Evolutionary conservation across 2,329 filamentous ascomycete genomes (phyloP).

Genomic region (Diaporthe nobilis): DNA sequence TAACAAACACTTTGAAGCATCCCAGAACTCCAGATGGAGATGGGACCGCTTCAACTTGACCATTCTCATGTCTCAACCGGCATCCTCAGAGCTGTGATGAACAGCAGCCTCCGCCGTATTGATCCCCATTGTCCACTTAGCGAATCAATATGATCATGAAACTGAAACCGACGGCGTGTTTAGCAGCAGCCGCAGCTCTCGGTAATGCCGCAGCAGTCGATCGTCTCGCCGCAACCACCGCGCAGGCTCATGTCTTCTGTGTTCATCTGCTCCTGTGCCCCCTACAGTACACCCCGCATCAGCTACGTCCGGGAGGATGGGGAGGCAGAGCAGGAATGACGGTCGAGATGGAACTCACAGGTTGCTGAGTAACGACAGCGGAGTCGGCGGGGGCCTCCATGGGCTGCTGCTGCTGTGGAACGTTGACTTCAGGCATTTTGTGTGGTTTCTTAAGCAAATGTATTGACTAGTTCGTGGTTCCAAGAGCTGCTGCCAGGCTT

Average conservation of each 20-base stretch:
- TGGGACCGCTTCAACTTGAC: not conserved
- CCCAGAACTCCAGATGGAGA: not conserved
- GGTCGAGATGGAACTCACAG: not conserved
- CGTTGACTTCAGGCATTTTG: conserved; percentile 34
- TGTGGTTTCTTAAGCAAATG: not conserved
- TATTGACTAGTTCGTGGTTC: not conserved
- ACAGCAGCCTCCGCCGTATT: not conserved
- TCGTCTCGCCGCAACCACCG: conserved; percentile 40
- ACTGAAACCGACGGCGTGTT: not conserved
- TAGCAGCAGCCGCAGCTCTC: conserved; percentile 40
- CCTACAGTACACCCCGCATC: not conserved
- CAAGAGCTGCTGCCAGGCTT: not conserved
- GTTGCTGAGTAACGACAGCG: conserved; percentile 29
- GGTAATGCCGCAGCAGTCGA: conserved; percentile 40
- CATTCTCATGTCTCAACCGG: not conserved
- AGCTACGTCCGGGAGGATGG: not conserved
- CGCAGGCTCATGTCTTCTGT: conserved; percentile 33
- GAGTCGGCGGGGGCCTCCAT: conserved; percentile 30
- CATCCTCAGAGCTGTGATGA: too few species aligned
- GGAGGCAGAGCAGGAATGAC: too few species aligned
- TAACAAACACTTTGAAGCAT: not conserved
- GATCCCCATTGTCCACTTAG: not conserved
- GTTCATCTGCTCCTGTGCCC: conserved; percentile 22
- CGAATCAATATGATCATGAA: too few species aligned
- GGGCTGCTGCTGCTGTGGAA: conserved; percentile 30